These are phyloP conservation scores for Penicillium verrucosum DNA, from an alignment of 2,329 filamentous ascomycete genomes.

Conservation along the genomic window DNA sequence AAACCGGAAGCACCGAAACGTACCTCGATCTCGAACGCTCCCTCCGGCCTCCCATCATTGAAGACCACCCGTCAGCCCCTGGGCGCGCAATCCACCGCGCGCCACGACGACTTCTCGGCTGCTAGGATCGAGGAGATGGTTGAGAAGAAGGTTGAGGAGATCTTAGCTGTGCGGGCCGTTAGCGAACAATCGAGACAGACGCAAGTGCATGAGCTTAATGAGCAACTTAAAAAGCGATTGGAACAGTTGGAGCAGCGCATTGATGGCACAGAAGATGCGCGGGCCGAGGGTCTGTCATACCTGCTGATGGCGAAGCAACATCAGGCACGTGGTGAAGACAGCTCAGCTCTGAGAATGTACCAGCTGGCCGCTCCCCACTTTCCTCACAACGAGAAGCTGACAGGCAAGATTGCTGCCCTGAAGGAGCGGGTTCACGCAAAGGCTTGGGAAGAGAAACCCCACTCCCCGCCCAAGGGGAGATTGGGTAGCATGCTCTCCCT, in stretches of 20 bases:
- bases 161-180: slow-evolving; percentile 70
- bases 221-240: slow-evolving; percentile 74
- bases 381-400: slow-evolving; percentile 75
- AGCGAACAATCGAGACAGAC: slow-evolving; percentile 51
- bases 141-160: slow-evolving; percentile 85
- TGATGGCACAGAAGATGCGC: slow-evolving; percentile 69
- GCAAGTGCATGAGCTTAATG: slow-evolving; percentile 58
- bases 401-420: slow-evolving; percentile 53
- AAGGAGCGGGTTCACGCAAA: slow-evolving; percentile 48
- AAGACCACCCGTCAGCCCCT: slow-evolving; percentile 46
- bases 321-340: slow-evolving; percentile 76
- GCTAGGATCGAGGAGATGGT: slow-evolving; percentile 87
- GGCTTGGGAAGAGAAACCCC: slow-evolving; percentile 17
- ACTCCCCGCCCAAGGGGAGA: slow-evolving; percentile 22
- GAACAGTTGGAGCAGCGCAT: slow-evolving; percentile 85
- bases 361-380: slow-evolving; percentile 81
- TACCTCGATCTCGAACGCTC: slow-evolving; percentile 37
- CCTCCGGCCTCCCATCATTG: slow-evolving; percentile 44
- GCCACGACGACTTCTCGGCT: slow-evolving; percentile 58
- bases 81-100: slow-evolving; percentile 29
- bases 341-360: slow-evolving; percentile 78
- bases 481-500: slow-evolving; percentile 36
- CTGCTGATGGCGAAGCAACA: slow-evolving; percentile 90
- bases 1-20: slow-evolving; percentile 47
- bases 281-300: slow-evolving; percentile 78